Evolutionary conservation across 306 rosid genomes (phyloP).

Genomic region (Cyclanthera cordifolia): DNA sequence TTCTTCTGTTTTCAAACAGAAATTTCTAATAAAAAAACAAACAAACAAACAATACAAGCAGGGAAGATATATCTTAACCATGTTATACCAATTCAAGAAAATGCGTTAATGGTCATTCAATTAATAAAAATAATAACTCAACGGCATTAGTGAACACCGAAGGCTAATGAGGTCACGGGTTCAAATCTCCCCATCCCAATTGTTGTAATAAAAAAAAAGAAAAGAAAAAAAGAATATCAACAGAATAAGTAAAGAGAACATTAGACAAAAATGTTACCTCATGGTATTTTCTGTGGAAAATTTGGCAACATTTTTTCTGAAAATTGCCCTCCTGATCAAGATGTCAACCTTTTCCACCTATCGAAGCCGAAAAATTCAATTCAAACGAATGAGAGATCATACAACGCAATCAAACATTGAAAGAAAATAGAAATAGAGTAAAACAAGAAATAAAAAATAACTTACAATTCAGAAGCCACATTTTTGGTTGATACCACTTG

Average conservation of each 20-base stretch:
- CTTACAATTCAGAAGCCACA: too few species aligned
- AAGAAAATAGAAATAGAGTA: neutral
- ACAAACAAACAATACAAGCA: neutral
- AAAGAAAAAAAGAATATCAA: too few species aligned
- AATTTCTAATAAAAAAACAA: too few species aligned
- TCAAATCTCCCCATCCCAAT: too few species aligned
- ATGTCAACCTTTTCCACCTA: constrained; percentile 4
- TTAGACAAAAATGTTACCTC: neutral
- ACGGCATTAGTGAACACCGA: too few species aligned
- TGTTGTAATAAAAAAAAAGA: too few species aligned
- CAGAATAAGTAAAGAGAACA: neutral
- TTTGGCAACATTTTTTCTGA: constrained; percentile 1
- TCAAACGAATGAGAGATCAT: neutral
- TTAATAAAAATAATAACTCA: too few species aligned
- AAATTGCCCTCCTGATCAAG: neutral
- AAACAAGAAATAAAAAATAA: too few species aligned
- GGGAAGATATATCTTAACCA: neutral
- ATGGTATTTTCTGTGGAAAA: neutral
- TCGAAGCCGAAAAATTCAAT: neutral
- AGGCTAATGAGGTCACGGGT: too few species aligned
- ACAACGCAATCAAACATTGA: neutral
- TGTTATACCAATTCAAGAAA: neutral
- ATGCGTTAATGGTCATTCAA: neutral
- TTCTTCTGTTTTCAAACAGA: too few species aligned
- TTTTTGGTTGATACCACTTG: too few species aligned